Percentiles rank a stretch among this genome's conserved stretches.
Conservation (phyloP, 2,329 filamentous ascomycete genomes). For the Verticillium isaacii region DNA sequence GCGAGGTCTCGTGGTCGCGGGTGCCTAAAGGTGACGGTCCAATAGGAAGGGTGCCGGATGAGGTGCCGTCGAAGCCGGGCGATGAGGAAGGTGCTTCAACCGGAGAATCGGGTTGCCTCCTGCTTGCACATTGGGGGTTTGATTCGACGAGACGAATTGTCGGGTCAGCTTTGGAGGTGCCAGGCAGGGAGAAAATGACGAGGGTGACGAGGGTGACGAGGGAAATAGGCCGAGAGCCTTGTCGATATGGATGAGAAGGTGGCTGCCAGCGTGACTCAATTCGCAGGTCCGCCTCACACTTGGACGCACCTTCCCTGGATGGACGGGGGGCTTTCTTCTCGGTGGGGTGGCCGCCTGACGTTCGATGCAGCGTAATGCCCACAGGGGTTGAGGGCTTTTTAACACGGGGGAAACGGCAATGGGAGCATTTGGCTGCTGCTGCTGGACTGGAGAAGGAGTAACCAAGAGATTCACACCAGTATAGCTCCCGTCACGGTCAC, state of each 20-base stretch:
- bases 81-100: neutral
- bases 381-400: neutral
- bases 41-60: neutral
- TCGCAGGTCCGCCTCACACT: neutral
- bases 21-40: conserved; percentile 1
- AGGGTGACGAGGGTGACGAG: neutral
- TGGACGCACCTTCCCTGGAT: neutral
- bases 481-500: neutral
- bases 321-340: neutral
- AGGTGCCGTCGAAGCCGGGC: conserved; percentile 1
- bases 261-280: neutral
- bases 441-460: neutral
- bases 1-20: conserved; percentile 1
- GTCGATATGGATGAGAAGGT: neutral
- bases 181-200: neutral
- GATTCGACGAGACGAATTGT: neutral
- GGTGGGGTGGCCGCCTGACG: neutral
- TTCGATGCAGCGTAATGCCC: neutral
- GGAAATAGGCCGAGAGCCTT: neutral
- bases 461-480: neutral
- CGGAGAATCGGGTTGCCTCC: neutral
- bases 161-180: neutral
- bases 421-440: neutral
- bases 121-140: neutral
- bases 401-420: neutral